phyloP scores from a whole-genome alignment of 495 filamentous ascomycete genomes.

The Aspergillus affinis region DNA sequence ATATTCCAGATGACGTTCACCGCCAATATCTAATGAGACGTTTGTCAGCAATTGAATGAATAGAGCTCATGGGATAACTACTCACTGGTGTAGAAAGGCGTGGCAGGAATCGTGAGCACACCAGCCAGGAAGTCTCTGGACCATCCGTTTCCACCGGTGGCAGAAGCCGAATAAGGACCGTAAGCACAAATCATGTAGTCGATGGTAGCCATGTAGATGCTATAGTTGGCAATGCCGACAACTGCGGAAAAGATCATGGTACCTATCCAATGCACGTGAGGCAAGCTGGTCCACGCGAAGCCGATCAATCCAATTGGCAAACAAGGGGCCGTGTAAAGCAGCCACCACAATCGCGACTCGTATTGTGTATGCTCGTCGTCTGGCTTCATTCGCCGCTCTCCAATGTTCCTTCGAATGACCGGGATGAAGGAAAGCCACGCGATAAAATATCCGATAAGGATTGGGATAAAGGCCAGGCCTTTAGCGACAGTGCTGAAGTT shows the following conservation, averaged over 20 bases:
- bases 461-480: conserved; percentile 58
- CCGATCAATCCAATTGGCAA: conserved; percentile 61
- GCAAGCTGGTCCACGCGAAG: conserved; percentile 63
- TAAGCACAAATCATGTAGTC: conserved; percentile 75
- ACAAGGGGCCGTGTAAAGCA: conserved; percentile 57
- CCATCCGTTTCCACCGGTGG: conserved; percentile 72
- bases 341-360: conserved; percentile 60
- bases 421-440: conserved; percentile 56
- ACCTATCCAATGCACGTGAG: conserved; percentile 62
- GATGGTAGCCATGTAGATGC: conserved; percentile 74
- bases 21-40: conserved; percentile 54
- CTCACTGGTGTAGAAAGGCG: conserved; percentile 61
- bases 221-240: conserved; percentile 68
- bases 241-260: conserved; percentile 62
- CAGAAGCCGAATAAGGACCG: conserved; percentile 69
- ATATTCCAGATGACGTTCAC: conserved; percentile 58
- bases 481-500: conserved; percentile 49
- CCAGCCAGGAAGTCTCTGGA: conserved; percentile 82
- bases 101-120: conserved; percentile 71
- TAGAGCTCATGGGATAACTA: conserved; percentile 11
- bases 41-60: background rate
- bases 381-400: conserved; percentile 46
- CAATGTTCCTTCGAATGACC: conserved; percentile 52
- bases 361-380: conserved; percentile 57
- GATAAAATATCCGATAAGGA: conserved; percentile 60